Base-by-base conservation (phyloP, 2,329 filamentous ascomycete species). In the Fusarium acutatum region DNA sequence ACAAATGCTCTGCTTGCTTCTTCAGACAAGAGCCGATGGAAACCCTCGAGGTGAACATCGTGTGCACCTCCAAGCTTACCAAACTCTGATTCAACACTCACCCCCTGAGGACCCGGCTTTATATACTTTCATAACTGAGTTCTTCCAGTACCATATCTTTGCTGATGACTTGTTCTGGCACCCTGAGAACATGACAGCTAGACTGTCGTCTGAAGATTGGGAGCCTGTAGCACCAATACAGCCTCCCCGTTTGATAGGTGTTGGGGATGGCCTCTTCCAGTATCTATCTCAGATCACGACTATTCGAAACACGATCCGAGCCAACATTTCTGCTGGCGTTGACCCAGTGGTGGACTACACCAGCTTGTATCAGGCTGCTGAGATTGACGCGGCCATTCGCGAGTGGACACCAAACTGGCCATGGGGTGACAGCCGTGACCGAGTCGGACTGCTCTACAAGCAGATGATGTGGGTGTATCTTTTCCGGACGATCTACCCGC, bases 91-190 rank as follows among this genome's bases (percentile, higher is more conserved):
- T n/a, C 86, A 85, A 46, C 83, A 87, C 63, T 87, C 84, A 4
- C 90, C 90, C 78, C 85, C 92, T 59, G 78, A 89, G 78, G 84
- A 95, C 86, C 82, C 90, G 26, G 89, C 90, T 28, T 94, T 96
- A 78, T 78, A 85, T 34, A 83, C 85, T 15, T 90, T 90, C 75
- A 88, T 90, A 67, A 91, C 92, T 71, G 91, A 93, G 80, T 96
- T 97, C 82, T 96, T 97, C 81, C 92, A 95, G 79, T 97, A 96
- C 77, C 94, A 96, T 80, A 89, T 91, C 44, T 89, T 86, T 67
- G 89, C 89, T n/a, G 89, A 92, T 75, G 89, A 91, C 69, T 82
- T 92, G 4, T 84, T 92, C 58, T 86, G 84, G 78, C 85, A 86
- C 62, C 84, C 85, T 22, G 83, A 81, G 69, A 80, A 79, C 26